Conservation (phyloP, 139 green algal genomes). For the Deuterostichococcus epilithicus region DNA sequence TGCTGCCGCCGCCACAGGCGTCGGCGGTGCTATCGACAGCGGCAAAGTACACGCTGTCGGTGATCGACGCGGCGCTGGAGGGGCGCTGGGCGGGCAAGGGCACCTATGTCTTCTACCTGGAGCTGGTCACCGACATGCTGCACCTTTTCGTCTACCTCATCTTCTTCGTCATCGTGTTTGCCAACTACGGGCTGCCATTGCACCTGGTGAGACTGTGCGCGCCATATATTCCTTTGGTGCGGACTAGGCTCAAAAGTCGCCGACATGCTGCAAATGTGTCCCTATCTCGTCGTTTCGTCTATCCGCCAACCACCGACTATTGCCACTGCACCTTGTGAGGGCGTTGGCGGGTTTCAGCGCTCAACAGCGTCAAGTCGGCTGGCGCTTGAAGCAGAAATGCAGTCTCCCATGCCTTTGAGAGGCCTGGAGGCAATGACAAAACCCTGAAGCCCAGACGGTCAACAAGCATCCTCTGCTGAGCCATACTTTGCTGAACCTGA, state of each 20-base stretch:
- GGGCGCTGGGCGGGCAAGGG: conserved; percentile 89
- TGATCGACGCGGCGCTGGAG: conserved; percentile 73
- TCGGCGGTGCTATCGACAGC: conserved; percentile 60
- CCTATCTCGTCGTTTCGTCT: too few species aligned
- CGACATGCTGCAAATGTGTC: too few species aligned
- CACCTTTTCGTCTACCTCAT: conserved; percentile 94
- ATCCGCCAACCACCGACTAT: too few species aligned
- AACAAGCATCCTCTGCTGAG: background rate
- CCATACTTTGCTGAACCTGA: too few species aligned
- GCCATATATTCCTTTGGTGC: background rate
- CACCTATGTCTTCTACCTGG: conserved; percentile 93
- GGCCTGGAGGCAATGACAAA: too few species aligned
- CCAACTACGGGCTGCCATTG: conserved; percentile 91
- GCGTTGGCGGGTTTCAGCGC: too few species aligned
- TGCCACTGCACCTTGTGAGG: too few species aligned
- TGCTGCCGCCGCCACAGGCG: conserved; percentile 32
- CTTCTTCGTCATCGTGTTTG: conserved; percentile 97
- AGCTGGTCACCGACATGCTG: conserved; percentile 93
- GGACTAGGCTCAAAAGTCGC: too few species aligned
- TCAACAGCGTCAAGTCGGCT: too few species aligned
- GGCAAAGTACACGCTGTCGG: conserved; percentile 85
- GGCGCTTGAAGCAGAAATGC: too few species aligned
- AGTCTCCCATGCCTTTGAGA: too few species aligned
- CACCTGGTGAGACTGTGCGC: conserved; percentile 83
- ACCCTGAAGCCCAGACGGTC: too few species aligned